phyloP scores from a whole-genome alignment of 1,284 basidiomycete species.

The Schizophyllum commune region DNA sequence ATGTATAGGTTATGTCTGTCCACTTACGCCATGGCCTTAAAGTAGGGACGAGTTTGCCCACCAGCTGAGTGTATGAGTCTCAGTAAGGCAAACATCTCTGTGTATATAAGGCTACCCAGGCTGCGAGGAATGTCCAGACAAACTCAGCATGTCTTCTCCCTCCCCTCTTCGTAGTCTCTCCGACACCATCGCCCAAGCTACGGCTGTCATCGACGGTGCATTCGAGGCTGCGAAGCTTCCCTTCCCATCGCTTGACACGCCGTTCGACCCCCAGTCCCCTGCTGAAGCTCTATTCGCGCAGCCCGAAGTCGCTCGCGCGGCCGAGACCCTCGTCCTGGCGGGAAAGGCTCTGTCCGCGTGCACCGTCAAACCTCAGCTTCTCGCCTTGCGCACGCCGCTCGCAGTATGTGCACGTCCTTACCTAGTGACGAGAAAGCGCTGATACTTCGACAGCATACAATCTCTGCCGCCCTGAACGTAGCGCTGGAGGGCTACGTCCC shows the following conservation, averaged over 20 bases:
- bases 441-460: constrained; percentile 12
- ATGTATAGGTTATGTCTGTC: too few relatives aligned
- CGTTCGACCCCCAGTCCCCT: constrained; percentile 14
- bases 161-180: constrained; percentile 8
- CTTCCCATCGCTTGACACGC: constrained; percentile 15
- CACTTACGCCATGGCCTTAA: too few relatives aligned
- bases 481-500: constrained; percentile 22
- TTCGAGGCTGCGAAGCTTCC: constrained; percentile 7
- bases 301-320: constrained; percentile 11
- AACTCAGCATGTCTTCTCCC: too few relatives aligned
- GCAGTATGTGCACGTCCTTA: constrained; percentile 11
- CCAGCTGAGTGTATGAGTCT: too few relatives aligned
- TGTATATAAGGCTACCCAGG: too few relatives aligned
- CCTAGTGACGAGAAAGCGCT: not conserved
- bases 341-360: constrained; percentile 22
- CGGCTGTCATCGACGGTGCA: constrained; percentile 10
- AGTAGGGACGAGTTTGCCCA: too few relatives aligned
- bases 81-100: too few relatives aligned
- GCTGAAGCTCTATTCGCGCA: constrained; percentile 13
- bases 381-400: constrained; percentile 7
- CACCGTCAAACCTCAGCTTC: constrained; percentile 17
- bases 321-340: constrained; percentile 20
- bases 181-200: constrained; percentile 11
- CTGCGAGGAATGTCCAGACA: too few relatives aligned
- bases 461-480: constrained; percentile 17